Base-by-base conservation (phyloP, 1,139 yeast species). In the Suhomyces anneliseae region DNA sequence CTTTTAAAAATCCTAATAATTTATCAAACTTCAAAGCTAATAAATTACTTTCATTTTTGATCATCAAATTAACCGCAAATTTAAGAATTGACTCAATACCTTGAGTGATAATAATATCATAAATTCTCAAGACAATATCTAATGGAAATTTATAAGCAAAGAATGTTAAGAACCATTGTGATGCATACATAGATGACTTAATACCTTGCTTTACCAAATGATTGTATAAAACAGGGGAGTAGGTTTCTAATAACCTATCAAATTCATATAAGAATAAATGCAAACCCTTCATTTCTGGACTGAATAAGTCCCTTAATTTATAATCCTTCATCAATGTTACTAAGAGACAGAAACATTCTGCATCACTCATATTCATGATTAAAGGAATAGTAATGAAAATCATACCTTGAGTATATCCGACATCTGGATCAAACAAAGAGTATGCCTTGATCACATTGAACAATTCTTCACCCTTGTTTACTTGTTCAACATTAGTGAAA, bases 341-440 rank as follows among this genome's bases (percentile, higher is more conserved):
- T 48, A 93, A 72, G 55, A 92, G 65, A 51, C 95, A 83, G 67
- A 93, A 92, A 7, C 96, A 85, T 62, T 93, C 98, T 32, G 85
- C 76, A 56, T 92, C 97, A 36, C 76, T 79, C 82, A 90, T 79
- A 58, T 88, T 89, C 72, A 92, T 77, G 44, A 90, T 74, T 45
- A 93, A 68, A 0, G 98, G 98, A 8, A 90, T 90, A 0, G 90
- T 81, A 39, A 93, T 81, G 60, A 93, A 92, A 2, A 95, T 96
- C 97, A 93, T 90, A 7, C 99, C 98, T 65, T 93, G 98, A 1
- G 97, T 93, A 62, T 93, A 93, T 0, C 99, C 99, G 36, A 93
- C 97, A 47, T 90, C 97, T 1, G 89, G 85, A 61, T 93, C 98
- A 64, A 83, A 87, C 44, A 90, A 69, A 19, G 95, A 83, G 66